Conservation (phyloP, 2,329 filamentous ascomycete genomes). For the Macrophomina tecta region DNA sequence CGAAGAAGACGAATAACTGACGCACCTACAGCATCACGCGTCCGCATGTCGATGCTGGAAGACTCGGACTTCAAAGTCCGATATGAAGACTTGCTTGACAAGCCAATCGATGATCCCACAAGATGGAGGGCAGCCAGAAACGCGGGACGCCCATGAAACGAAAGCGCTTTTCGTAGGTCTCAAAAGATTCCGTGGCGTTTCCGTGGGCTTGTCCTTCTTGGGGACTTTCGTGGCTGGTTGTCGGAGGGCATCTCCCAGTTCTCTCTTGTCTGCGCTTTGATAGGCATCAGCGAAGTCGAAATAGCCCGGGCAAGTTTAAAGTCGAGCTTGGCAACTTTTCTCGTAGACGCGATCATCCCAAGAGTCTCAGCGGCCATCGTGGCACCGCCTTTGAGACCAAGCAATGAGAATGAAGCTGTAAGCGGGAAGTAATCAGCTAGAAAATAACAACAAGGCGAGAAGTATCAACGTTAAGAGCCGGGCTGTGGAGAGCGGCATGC, state of each 20-base stretch:
- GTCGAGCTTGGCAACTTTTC: neutral
- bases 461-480: too few species aligned
- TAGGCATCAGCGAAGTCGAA: neutral
- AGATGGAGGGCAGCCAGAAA: neutral
- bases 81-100: neutral
- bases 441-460: too few species aligned
- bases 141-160: too few species aligned
- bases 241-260: neutral
- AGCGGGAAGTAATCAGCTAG: neutral
- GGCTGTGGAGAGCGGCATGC: too few species aligned
- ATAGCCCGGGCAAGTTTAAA: neutral
- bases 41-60: neutral
- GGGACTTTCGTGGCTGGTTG: neutral
- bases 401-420: neutral
- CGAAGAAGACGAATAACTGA: neutral
- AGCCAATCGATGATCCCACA: neutral
- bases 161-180: neutral
- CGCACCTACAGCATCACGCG: neutral
- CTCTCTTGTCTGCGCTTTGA: neutral
- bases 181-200: neutral
- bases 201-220: neutral
- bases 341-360: neutral
- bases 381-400: neutral
- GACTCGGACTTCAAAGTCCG: neutral
- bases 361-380: neutral